phyloP scores from a whole-genome alignment of 345 rosid species.

The Rhizophora mangle region DNA sequence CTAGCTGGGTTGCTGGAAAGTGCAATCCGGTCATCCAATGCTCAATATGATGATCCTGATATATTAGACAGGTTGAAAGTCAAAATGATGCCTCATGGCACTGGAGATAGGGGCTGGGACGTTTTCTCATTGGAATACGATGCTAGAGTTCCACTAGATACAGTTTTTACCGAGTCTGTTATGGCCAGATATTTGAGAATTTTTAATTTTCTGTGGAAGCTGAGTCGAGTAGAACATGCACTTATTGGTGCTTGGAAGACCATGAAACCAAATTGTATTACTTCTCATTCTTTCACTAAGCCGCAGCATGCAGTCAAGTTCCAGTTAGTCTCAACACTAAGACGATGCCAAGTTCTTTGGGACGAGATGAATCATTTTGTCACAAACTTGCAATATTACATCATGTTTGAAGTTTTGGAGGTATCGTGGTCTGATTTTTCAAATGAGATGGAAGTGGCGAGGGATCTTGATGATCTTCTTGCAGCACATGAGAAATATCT shows the following conservation, averaged over 20 bases:
- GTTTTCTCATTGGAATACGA: constrained; percentile 96
- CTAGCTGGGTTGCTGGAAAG: constrained; percentile 91
- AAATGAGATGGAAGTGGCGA: constrained; percentile 83
- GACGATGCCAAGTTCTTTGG: constrained; percentile 96
- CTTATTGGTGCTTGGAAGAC: constrained; percentile 98
- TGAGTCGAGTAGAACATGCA: constrained; percentile 94
- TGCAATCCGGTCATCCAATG: constrained; percentile 93
- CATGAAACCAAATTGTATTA: constrained; percentile 94
- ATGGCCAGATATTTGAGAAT: constrained; percentile 80
- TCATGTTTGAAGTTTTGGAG: constrained; percentile 98
- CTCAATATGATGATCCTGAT: constrained; percentile 93
- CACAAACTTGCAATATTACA: constrained; percentile 91
- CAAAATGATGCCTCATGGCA: constrained; percentile 91
- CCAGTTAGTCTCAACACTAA: constrained; percentile 74
- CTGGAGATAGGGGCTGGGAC: constrained; percentile 96
- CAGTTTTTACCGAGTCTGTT: constrained; percentile 83
- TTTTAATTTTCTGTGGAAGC: constrained; percentile 95
- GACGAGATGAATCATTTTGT: constrained; percentile 97
- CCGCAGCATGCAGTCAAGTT: constrained; percentile 65
- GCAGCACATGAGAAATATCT: constrained; percentile 94
- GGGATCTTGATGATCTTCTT: constrained; percentile 95
- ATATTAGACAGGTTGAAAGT: constrained; percentile 86
- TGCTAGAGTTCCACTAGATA: constrained; percentile 88
- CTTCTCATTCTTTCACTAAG: constrained; percentile 73
- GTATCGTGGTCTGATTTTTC: constrained; percentile 93